Evolutionary conservation across 2,329 filamentous ascomycete species (phyloP), one percentile per base, ranked within the genome.

Genomic region (Colletotrichum australisinense): DNA sequence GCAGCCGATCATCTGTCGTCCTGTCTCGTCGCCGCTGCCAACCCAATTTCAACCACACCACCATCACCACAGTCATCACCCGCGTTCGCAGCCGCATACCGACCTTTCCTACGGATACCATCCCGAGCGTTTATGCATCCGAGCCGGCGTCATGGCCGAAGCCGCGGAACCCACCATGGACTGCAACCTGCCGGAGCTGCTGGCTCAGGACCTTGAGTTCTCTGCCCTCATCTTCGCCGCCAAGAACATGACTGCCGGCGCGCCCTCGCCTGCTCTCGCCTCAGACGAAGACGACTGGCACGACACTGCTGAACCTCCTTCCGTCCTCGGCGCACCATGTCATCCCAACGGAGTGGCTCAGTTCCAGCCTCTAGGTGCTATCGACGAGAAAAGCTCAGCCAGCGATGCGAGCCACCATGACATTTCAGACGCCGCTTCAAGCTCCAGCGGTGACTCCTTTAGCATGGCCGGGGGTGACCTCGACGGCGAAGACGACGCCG

Each of bases 131-230:
- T 70, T 70, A 57, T 62, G 60, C 67, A 65, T 73, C 70, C 70
- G 63, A 70, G 35, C 60, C 60, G 67, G 70, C 70, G 63, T 59
- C 70, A 73, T 73, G 70, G 67, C 60, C 60, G 70, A 73, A 73
- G 70, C 70, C 67, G 55, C 67, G 56, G 77, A 79, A 42, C 78
- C 80, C 22, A 74, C 67, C 42, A 78, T 82, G 64, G 75, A 81
- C 79, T 85, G 84, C 78, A 90, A 86, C 79, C 81, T 91, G 22
- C 87, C 89, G 2, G 89, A 91, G 79, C 76, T 90, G 52, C 81
- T 91, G n/a, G 89, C 85, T 7, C 84, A 83, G 72, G 88, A 91
- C 74, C 81, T 91, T 58, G 86, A 89, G 76, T 77, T 83, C 26
- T 89, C 87, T 22, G 82, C 82, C 63, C 80, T 82, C 11, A 78